Conservation (phyloP, 139 green algal species). For the Medakamo hakoo region DNA sequence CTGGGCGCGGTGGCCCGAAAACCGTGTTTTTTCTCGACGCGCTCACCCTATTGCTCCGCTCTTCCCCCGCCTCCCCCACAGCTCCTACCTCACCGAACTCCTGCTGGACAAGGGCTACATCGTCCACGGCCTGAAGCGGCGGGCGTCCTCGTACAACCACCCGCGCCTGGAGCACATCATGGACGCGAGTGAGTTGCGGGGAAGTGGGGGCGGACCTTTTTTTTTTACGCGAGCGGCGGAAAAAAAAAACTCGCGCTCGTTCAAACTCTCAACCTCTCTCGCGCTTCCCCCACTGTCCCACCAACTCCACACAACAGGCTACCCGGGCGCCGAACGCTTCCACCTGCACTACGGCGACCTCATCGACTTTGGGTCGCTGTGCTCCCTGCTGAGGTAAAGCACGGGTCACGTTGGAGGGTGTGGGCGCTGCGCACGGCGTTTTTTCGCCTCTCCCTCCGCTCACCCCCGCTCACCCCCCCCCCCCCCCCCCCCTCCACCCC, state of each 20-base stretch:
- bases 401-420: no score
- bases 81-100: slow-evolving; percentile 52
- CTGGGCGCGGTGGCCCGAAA: background rate
- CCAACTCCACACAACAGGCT: background rate
- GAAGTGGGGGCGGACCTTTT: background rate
- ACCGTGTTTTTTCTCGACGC: slow-evolving; percentile 8
- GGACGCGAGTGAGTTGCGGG: slow-evolving; percentile 1
- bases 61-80: no score
- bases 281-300: no score
- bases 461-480: background rate
- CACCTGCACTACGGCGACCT: slow-evolving; percentile 50
- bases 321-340: slow-evolving; percentile 14
- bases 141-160: slow-evolving; percentile 39
- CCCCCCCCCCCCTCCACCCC: background rate
- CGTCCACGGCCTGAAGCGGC: slow-evolving; percentile 49
- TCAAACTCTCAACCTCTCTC: background rate
- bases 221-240: background rate
- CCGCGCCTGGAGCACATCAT: slow-evolving; percentile 37
- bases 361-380: slow-evolving; percentile 16
- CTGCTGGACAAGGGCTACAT: slow-evolving; percentile 51
- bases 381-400: background rate
- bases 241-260: slow-evolving; percentile 2
- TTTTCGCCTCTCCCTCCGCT: background rate
- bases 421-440: background rate
- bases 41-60: no score